Conservation (phyloP, 1,139 yeast genomes). For the Kodamaea ohmeri region DNA sequence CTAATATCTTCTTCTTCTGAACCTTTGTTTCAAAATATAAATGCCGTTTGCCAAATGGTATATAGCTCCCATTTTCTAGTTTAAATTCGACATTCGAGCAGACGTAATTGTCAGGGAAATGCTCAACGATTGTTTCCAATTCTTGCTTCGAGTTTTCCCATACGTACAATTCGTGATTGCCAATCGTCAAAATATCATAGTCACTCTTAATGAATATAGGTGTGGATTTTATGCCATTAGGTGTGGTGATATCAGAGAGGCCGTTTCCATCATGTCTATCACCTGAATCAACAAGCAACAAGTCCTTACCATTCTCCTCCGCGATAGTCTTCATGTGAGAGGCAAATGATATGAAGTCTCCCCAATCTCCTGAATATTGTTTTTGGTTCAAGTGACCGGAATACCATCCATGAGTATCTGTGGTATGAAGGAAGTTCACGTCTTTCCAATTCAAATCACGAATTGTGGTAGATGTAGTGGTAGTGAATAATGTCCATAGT, state of each 20-base stretch:
- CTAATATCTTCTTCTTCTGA: slow-evolving; percentile 51
- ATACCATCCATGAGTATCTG: slow-evolving; percentile 96
- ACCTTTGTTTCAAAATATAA: slow-evolving; percentile 64
- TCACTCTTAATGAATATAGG: slow-evolving; percentile 63
- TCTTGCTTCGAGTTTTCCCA: slow-evolving; percentile 67
- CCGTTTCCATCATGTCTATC: slow-evolving; percentile 97
- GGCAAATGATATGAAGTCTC: slow-evolving; percentile 77
- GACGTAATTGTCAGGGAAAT: slow-evolving; percentile 65
- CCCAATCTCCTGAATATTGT: slow-evolving; percentile 86
- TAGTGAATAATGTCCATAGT: not conserved
- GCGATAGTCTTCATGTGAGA: slow-evolving; percentile 48
- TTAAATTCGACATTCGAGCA: slow-evolving; percentile 78
- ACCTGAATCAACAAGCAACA: slow-evolving; percentile 81
- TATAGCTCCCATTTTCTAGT: slow-evolving; percentile 46
- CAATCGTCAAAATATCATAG: slow-evolving; percentile 79
- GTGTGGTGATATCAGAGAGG: slow-evolving; percentile 68
- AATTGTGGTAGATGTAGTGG: slow-evolving; percentile 4
- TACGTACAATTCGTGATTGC: slow-evolving; percentile 89
- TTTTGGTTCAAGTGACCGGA: slow-evolving; percentile 81
- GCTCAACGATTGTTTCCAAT: slow-evolving; percentile 53
- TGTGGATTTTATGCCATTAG: slow-evolving; percentile 65
- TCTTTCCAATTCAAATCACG: slow-evolving; percentile 64
- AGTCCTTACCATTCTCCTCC: slow-evolving; percentile 49
- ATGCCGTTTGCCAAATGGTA: slow-evolving; percentile 66
- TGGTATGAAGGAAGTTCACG: slow-evolving; percentile 82